Percentiles rank a stretch among this genome's conserved stretches.
phyloP scores from a whole-genome alignment of 2,329 filamentous ascomycete species.

The Diaporthe humulicola region DNA sequence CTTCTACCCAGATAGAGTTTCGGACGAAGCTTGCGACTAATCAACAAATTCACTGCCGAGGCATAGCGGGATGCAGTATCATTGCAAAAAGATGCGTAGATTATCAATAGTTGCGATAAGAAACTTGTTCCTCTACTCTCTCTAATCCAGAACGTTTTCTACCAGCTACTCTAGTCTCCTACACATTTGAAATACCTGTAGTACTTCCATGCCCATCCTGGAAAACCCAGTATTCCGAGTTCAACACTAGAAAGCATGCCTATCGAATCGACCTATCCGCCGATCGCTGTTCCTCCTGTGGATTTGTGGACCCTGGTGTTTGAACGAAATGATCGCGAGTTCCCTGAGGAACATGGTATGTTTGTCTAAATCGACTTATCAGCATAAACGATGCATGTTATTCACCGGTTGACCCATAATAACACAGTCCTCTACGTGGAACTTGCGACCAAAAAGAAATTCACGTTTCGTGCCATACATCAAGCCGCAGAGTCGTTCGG shows the following conservation, averaged over 20 bases:
- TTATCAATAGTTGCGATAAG: not conserved
- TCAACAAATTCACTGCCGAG: slow-evolving; percentile 12
- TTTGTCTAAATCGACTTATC: not conserved
- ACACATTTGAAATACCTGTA: not conserved
- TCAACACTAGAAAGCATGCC: slow-evolving; percentile 3
- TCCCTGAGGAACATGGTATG: slow-evolving; percentile 6
- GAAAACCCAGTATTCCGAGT: not conserved
- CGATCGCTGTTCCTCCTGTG: not conserved
- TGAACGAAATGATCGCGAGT: not conserved
- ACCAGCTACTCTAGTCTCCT: not conserved
- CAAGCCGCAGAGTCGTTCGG: not conserved
- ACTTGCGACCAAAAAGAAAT: not conserved
- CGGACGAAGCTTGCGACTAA: not conserved
- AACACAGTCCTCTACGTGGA: slow-evolving; percentile 15
- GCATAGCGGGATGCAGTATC: not conserved
- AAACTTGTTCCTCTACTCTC: not conserved
- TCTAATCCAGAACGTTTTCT: not conserved
- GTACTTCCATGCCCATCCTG: not conserved
- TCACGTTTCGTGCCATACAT: slow-evolving; percentile 2
- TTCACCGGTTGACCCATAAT: not conserved
- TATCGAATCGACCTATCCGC: slow-evolving; percentile 5
- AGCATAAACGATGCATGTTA: not conserved
- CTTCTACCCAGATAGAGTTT: not conserved
- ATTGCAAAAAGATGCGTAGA: not conserved
- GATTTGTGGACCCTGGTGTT: not conserved